Percentiles rank a stretch among this genome's conserved stretches.
phyloP scores from a whole-genome alignment of 1,284 basidiomycete species.

The Cutaneotrichosporon cutaneum region DNA sequence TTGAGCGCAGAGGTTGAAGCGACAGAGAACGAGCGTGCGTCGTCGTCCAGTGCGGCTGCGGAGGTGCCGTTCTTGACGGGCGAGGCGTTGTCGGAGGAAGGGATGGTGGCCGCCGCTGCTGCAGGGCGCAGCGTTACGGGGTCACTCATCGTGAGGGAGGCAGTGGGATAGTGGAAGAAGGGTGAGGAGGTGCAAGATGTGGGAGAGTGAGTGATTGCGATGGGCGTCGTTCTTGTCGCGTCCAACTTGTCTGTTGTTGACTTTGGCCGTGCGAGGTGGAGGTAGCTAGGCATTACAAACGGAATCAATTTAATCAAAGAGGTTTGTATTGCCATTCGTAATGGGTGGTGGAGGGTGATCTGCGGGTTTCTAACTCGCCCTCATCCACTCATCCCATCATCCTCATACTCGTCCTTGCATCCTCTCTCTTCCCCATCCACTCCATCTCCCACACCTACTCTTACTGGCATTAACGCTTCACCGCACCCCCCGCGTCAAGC shows the following conservation, averaged over 20 bases:
- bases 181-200: neutral
- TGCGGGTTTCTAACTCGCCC: neutral
- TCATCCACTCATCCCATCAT: neutral
- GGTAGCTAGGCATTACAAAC: neutral
- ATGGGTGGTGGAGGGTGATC: neutral
- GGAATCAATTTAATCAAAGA: neutral
- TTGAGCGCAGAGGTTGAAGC: constrained; percentile 32
- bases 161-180: neutral
- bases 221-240: neutral
- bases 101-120: neutral
- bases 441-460: neutral
- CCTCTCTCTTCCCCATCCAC: neutral
- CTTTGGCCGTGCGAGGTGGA: neutral
- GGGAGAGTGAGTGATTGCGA: neutral
- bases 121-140: neutral
- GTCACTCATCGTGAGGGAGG: neutral
- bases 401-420: neutral
- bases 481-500: neutral
- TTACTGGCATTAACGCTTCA: neutral
- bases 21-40: constrained; percentile 35
- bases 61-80: too few relatives aligned
- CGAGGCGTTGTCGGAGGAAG: neutral
- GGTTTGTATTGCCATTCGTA: neutral
- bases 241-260: constrained; percentile 2
- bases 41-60: neutral